Evolutionary conservation across 169 alveolate genomes (phyloP).

Genomic region (Pseudocohnilembus persalinus): DNA sequence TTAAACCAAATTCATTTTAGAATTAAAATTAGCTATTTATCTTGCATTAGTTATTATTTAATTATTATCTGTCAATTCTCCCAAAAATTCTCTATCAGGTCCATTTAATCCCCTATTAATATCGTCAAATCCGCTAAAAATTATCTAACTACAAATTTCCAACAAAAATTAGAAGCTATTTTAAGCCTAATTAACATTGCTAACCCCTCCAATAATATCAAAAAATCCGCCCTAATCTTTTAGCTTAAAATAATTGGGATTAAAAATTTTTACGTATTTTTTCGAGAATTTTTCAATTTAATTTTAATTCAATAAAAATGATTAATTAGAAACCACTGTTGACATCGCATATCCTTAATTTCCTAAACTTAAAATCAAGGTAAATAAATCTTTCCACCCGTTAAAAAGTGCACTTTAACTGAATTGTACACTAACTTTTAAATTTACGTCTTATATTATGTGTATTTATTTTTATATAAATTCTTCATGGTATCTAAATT

Average conservation of each 20-base stretch:
- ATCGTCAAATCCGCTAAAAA: neutral
- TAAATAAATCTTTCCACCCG: neutral
- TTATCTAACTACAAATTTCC: neutral
- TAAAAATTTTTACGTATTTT: neutral
- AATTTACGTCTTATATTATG: neutral
- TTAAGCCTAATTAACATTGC: neutral
- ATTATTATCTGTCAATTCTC: too few species aligned
- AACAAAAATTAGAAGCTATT: neutral
- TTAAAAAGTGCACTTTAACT: neutral
- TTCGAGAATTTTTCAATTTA: neutral
- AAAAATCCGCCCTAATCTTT: neutral
- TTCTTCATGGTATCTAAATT: neutral
- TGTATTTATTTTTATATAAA: neutral
- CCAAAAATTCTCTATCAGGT: too few species aligned
- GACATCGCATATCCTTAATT: neutral
- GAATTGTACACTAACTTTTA: neutral
- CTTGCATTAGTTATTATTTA: too few species aligned
- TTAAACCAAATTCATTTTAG: too few species aligned
- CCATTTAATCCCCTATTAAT: too few species aligned
- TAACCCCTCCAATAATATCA: neutral
- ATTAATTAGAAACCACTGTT: neutral
- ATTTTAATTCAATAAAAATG: too few species aligned
- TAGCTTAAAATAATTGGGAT: neutral
- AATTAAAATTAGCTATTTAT: too few species aligned
- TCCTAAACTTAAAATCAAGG: neutral